A percentile compares a stretch with the other conserved stretches of the same genome.
These are phyloP conservation scores for Coemansia sp. DNA, from an alignment of 192 early-diverging fungal genomes.

Conservation along the genomic window DNA sequence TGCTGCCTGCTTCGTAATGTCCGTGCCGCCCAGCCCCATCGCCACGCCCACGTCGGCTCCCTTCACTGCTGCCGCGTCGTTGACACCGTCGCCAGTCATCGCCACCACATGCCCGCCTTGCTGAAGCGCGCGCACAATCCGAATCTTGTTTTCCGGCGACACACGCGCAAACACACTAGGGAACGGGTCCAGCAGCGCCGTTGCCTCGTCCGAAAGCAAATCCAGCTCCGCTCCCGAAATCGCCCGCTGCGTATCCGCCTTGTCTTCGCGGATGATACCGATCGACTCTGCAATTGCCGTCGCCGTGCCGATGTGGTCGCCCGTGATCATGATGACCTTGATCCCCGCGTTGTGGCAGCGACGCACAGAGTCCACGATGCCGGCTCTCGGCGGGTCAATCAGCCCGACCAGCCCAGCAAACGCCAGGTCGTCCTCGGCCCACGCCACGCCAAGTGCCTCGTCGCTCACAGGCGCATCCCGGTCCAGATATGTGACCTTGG, in stretches of 20 bases:
- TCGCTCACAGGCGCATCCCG: constrained; percentile 55
- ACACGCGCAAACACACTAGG: constrained; percentile 97
- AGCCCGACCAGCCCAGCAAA: constrained; percentile 93
- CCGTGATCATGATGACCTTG: constrained; percentile 97
- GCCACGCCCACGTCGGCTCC: constrained; percentile 94
- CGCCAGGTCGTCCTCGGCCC: constrained; percentile 68
- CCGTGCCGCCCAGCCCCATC: constrained; percentile 95
- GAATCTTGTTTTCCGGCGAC: constrained; percentile 94
- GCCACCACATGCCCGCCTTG: constrained; percentile 72
- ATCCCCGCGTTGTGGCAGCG: constrained; percentile 92
- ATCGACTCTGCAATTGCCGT: constrained; percentile 88
- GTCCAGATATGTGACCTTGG: constrained; percentile 61
- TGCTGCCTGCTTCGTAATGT: constrained; percentile 98
- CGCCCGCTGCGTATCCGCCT: constrained; percentile 61
- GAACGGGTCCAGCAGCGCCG: constrained; percentile 79
- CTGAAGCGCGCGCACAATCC: constrained; percentile 91
- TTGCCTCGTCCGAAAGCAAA: constrained; percentile 85
- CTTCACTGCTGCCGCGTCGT: constrained; percentile 96
- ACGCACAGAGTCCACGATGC: constrained; percentile 78
- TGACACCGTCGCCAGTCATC: constrained; percentile 97
- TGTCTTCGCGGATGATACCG: constrained; percentile 76
- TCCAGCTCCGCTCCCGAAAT: constrained; percentile 91
- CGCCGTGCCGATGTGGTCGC: constrained; percentile 93
- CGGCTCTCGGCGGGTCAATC: constrained; percentile 87
- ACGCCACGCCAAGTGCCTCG: constrained; percentile 43